Conservation (phyloP, 23 red algal genomes). For the Gracilaria gracilis region DNA sequence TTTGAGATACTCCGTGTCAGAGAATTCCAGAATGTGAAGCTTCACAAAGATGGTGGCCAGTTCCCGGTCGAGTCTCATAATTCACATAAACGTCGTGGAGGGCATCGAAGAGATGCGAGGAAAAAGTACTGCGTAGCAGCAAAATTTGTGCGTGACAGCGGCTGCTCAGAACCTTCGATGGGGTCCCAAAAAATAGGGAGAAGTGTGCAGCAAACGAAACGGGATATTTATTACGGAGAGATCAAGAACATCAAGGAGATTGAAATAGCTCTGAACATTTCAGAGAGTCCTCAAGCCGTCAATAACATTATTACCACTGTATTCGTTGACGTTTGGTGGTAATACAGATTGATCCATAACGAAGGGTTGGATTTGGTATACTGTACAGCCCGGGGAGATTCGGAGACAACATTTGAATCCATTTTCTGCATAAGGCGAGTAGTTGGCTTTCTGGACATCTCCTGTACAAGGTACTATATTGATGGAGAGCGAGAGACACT, state of each 20-base stretch:
- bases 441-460: background rate
- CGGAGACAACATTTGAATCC: background rate
- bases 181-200: background rate
- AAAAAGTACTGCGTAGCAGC: background rate
- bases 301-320: background rate
- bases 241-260: too few species aligned
- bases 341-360: background rate
- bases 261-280: too few species aligned
- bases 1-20: too few species aligned
- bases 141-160: background rate
- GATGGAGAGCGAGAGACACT: background rate
- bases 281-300: too few species aligned
- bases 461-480: background rate
- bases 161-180: background rate
- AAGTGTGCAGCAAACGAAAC: too few species aligned
- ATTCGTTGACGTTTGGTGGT: background rate
- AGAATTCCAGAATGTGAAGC: too few species aligned
- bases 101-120: background rate
- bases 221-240: too few species aligned
- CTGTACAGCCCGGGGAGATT: background rate
- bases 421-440: background rate
- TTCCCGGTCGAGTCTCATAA: too few species aligned
- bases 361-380: background rate
- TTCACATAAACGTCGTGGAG: background rate
- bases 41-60: too few species aligned